Percentiles rank a stretch among this genome's conserved stretches.
These are phyloP conservation scores for Syzygium syzygioides DNA, from an alignment of 441 rosid genomes.

Conservation along the genomic window DNA sequence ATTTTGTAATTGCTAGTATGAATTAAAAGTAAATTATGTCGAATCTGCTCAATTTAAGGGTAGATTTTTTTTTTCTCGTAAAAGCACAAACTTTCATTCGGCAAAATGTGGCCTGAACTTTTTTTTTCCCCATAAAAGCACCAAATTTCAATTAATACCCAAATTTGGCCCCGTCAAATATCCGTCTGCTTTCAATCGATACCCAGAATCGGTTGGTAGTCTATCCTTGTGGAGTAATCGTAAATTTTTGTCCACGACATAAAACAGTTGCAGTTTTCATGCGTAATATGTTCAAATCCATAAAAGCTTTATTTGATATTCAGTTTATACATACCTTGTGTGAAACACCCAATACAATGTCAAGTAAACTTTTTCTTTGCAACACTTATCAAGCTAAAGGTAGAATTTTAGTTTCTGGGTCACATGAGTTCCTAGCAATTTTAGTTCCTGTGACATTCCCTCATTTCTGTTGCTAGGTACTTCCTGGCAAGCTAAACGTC, in stretches of 20 bases:
- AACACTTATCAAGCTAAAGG: background rate
- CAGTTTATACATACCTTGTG: background rate
- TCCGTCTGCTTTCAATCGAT: background rate
- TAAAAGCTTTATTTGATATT: background rate
- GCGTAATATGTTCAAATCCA: rapidly evolving
- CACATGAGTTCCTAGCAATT: background rate
- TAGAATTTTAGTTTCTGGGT: background rate
- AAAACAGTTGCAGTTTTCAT: background rate
- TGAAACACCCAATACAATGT: background rate
- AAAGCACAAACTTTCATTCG: background rate
- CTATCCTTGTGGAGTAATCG: background rate
- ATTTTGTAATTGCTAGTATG: too few relatives aligned
- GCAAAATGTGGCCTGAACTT: background rate
- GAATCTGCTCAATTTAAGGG: background rate
- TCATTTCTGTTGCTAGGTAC: background rate
- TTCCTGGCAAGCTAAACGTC: background rate
- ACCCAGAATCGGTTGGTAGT: background rate
- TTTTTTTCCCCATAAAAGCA: background rate
- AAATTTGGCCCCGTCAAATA: background rate
- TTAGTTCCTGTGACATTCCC: background rate
- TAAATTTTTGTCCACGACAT: background rate
- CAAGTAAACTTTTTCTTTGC: background rate
- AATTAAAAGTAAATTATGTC: too few relatives aligned
- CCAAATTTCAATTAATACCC: background rate
- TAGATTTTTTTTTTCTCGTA: background rate